Percentiles rank a stretch among this genome's conserved stretches.
Conservation (phyloP, 2,329 filamentous ascomycete species). For the Remersonia thermophila region DNA sequence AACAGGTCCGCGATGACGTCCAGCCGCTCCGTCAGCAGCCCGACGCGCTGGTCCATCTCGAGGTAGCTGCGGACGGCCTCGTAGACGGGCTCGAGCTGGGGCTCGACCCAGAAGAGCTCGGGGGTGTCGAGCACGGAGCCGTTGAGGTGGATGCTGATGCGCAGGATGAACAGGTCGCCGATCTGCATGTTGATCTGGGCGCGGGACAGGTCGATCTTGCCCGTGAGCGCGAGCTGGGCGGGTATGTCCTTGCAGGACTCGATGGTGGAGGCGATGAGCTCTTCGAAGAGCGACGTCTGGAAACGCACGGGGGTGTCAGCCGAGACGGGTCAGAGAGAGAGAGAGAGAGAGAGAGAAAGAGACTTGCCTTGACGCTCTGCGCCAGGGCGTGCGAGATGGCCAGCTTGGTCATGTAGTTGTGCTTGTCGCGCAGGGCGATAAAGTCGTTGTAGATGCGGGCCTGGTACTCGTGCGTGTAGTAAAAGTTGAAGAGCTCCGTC, state of each 20-base stretch:
- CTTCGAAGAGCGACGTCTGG: conserved; percentile 91
- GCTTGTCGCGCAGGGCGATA: conserved; percentile 84
- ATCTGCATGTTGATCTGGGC: conserved; percentile 99
- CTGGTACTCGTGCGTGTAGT: conserved; percentile 96
- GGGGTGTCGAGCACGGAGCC: conserved; percentile 93
- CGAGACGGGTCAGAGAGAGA: neutral
- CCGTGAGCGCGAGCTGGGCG: conserved; percentile 80
- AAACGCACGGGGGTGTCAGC: too few relatives aligned
- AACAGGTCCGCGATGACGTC: conserved; percentile 89
- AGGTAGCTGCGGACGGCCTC: conserved; percentile 89
- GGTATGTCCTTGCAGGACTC: conserved; percentile 88
- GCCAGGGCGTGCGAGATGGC: conserved; percentile 92
- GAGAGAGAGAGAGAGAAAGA: neutral
- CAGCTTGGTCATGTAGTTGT: conserved; percentile 95
- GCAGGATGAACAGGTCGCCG: conserved; percentile 90
- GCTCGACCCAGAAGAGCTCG: conserved; percentile 97
- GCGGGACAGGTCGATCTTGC: conserved; percentile 78
- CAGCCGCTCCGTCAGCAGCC: conserved; percentile 75
- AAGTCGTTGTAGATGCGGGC: conserved; percentile 99
- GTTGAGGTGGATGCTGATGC: conserved; percentile 96
- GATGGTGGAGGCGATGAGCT: conserved; percentile 86
- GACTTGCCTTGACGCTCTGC: conserved; percentile 78
- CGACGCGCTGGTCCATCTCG: conserved; percentile 94
- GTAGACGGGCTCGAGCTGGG: conserved; percentile 91
- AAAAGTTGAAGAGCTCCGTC: conserved; percentile 97